A percentile compares a stretch with the other conserved stretches of the same genome.
phyloP scores from a whole-genome alignment of 441 rosid genomes.

The Hura crepitans region DNA sequence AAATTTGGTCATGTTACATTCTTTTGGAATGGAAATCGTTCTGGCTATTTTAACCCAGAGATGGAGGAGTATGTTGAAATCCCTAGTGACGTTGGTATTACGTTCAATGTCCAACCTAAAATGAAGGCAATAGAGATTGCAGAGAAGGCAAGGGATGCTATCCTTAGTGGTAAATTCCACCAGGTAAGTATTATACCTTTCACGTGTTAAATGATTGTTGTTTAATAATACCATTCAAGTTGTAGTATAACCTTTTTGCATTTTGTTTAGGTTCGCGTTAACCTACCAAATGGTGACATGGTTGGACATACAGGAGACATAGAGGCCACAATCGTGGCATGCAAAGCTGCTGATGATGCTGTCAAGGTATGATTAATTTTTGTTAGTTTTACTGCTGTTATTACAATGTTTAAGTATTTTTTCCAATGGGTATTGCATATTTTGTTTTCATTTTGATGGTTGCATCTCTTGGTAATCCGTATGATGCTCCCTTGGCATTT shows the following conservation, averaged over 20 bases:
- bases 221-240: not conserved
- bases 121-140: constrained; percentile 94
- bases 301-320: constrained; percentile 97
- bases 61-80: constrained; percentile 86
- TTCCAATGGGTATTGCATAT: not conserved
- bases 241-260: not conserved
- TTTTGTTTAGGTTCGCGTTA: constrained; percentile 68
- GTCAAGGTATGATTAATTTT: constrained; percentile 53
- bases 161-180: constrained; percentile 76
- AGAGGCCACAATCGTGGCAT: constrained; percentile 76
- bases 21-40: constrained; percentile 99
- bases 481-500: not conserved
- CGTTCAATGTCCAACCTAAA: constrained; percentile 85
- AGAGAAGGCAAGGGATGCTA: constrained; percentile 87
- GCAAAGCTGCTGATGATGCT: constrained; percentile 87
- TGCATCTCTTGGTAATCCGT: not conserved
- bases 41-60: constrained; percentile 71
- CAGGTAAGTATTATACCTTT: constrained; percentile 47
- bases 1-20: constrained; percentile 97
- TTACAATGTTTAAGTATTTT: not conserved
- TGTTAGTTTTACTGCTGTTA: not conserved
- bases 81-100: constrained; percentile 88
- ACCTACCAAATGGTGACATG: constrained; percentile 92
- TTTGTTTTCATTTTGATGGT: not conserved
- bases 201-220: not conserved